Evolutionary conservation across 2,329 filamentous ascomycete genomes (phyloP), one percentile per base, ranked within the genome.

Genomic region (Rhynchosporium graminicola): DNA sequence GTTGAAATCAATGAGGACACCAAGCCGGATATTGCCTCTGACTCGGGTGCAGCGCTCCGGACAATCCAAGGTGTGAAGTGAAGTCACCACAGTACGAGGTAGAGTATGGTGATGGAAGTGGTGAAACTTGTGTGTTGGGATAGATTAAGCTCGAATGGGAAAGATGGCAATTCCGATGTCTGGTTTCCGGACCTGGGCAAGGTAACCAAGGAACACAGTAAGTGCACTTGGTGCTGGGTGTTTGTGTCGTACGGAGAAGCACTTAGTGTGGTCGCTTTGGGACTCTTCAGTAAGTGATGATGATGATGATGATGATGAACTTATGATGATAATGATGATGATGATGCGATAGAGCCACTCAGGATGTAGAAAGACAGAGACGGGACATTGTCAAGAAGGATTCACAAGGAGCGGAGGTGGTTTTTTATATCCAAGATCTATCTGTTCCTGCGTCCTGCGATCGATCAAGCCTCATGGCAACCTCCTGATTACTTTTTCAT

Each of bases 401-500:
- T 47, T 2, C 12, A 45, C 10, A 57, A 1, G 28, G 55, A 36
- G 28, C 31, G 42, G 33, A n/a, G 31, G n/a, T 20, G 40, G 20
- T 43, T 46, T 29, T 51, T 40, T 59, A 59, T 51, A 33, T 51
- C 36, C 20, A 47, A 31, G 43, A 57, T 42, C 33, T 38, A 57
- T 42, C 33, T 38, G 33, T 50, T 42, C 45, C 45, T 51, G 46
- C 57, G 26, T 50, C 12, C 20, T 1, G 20, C 20, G 20, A 20
- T 20, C 20, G 20, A 38, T 42, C 33, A 20, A 50, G 33, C 45
- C 26, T 47, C 42, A 33, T 38, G 6, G 42, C 7, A 47, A 15
- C 42, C 45, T 59, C 57, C 46, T 59, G 57, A 50, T 59, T 51
- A 50, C 57, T 46, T 31, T 46, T 51, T 15, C 20, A 38, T 20